Evolutionary conservation across 371 early-diverging fungal species (phyloP).

Genomic region (Rhizomucor miehei): DNA sequence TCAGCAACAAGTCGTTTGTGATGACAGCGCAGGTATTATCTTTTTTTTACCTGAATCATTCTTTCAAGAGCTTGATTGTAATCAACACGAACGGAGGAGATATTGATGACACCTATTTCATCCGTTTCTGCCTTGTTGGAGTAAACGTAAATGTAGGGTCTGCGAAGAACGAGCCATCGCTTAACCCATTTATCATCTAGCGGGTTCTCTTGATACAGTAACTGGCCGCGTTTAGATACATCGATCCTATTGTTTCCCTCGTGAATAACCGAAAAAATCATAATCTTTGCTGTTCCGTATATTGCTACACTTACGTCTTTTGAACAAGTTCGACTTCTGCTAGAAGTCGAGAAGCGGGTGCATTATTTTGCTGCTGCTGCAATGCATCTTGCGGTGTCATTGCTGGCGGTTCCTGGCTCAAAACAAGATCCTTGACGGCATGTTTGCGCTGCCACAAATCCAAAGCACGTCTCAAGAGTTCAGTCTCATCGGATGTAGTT

Average conservation of each 20-base stretch:
- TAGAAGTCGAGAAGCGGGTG: constrained; percentile 33
- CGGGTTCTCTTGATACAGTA: constrained; percentile 60
- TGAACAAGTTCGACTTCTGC: constrained; percentile 57
- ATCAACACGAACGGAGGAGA: constrained; percentile 69
- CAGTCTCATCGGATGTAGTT: not conserved
- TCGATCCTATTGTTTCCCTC: constrained; percentile 39
- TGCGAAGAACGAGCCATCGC: constrained; percentile 82
- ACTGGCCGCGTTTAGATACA: constrained; percentile 58
- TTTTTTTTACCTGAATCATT: constrained; percentile 66
- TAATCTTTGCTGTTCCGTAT: not conserved
- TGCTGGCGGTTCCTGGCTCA: constrained; percentile 51
- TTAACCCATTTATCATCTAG: constrained; percentile 70
- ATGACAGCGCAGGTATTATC: too few species aligned
- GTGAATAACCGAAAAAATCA: constrained; percentile 1
- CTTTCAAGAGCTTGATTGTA: constrained; percentile 64
- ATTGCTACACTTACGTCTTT: constrained; percentile 56
- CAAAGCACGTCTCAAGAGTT: constrained; percentile 28
- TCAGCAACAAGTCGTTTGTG: not conserved
- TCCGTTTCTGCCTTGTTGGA: constrained; percentile 58
- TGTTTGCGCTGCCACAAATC: constrained; percentile 40
- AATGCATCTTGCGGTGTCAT: constrained; percentile 18
- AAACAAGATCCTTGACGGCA: constrained; percentile 6
- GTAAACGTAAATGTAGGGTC: constrained; percentile 83
- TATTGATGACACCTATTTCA: constrained; percentile 72
- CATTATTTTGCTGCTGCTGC: constrained; percentile 4